Conservation (phyloP, 2,329 filamentous ascomycete genomes). For the Colletotrichum sp. region DNA sequence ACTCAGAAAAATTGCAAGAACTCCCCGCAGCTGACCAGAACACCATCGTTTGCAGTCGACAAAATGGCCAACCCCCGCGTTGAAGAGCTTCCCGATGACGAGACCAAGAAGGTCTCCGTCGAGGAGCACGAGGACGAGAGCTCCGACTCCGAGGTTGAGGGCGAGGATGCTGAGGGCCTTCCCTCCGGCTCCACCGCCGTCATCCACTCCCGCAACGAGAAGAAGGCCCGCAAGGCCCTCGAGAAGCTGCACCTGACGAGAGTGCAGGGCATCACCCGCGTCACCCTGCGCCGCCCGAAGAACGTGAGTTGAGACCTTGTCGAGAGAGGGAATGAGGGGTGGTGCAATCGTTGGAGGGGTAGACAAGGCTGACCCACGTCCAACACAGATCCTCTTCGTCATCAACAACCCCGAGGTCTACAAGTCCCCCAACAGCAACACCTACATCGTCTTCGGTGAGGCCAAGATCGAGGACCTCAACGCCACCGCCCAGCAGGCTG, state of each 20-base stretch:
- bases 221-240: slow-evolving; percentile 99
- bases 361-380: slow-evolving; percentile 21
- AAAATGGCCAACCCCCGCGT: slow-evolving; percentile 97
- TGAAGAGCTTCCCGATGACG: slow-evolving; percentile 95
- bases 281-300: slow-evolving; percentile 97
- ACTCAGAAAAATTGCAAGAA: not conserved
- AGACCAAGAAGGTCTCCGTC: slow-evolving; percentile 80
- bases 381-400: slow-evolving; percentile 89
- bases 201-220: slow-evolving; percentile 99
- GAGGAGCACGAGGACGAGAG: slow-evolving; percentile 75
- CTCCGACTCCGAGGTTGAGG: slow-evolving; percentile 77
- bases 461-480: slow-evolving; percentile 99
- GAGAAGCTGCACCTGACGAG: slow-evolving; percentile 97
- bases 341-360: not conserved
- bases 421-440: slow-evolving; percentile 99
- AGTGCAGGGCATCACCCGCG: slow-evolving; percentile 95
- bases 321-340: not conserved
- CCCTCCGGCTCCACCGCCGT: slow-evolving; percentile 88
- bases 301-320: slow-evolving; percentile 75
- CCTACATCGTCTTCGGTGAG: slow-evolving; percentile 99
- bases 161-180: slow-evolving; percentile 37
- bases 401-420: slow-evolving; percentile 99
- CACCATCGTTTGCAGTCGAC: slow-evolving; percentile 24
- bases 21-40: slow-evolving; percentile 10
- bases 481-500: slow-evolving; percentile 94